Percentiles rank a stretch among this genome's conserved stretches.
Evolutionary conservation across 2,329 filamentous ascomycete genomes (phyloP).

Genomic region (Iodosphaeria phyllophila): DNA sequence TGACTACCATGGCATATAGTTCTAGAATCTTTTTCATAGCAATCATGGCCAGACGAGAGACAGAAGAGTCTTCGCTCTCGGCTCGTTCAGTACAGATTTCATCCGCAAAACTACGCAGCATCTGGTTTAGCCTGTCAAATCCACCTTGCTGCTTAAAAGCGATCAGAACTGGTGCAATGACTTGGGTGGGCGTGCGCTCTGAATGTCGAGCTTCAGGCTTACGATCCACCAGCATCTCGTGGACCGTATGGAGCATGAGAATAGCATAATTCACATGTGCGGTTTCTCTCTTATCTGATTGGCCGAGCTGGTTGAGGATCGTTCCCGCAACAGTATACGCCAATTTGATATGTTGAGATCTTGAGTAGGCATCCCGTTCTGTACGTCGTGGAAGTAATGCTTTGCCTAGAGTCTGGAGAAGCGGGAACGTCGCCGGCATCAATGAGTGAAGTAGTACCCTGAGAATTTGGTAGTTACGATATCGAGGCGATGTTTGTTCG

Average conservation of each 20-base stretch:
- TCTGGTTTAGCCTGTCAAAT: conserved; percentile 51
- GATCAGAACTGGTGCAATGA: conserved; percentile 60
- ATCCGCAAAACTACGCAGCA: conserved; percentile 49
- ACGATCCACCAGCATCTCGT: conserved; percentile 62
- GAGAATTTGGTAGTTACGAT: conserved; percentile 60
- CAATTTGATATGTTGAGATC: conserved; percentile 34
- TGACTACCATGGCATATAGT: conserved; percentile 59
- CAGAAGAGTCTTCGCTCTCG: conserved; percentile 23
- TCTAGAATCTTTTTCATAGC: conserved; percentile 69
- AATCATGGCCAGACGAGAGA: conserved; percentile 29
- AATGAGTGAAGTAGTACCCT: conserved; percentile 62
- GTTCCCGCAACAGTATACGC: conserved; percentile 52
- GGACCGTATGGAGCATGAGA: conserved; percentile 58
- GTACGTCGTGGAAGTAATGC: conserved; percentile 53
- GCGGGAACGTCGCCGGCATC: conserved; percentile 61
- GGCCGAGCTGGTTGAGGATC: conserved; percentile 46
- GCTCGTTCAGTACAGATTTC: conserved; percentile 25
- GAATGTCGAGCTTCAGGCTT: conserved; percentile 21
- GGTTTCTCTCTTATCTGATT: conserved; percentile 25
- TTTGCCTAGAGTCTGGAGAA: conserved; percentile 75
- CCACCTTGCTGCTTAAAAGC: conserved; percentile 74
- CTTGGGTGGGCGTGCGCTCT: conserved; percentile 29
- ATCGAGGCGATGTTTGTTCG: conserved; percentile 19
- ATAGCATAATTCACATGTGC: conserved; percentile 69
- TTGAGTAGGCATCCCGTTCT: conserved; percentile 41